Percentiles rank a stretch among this genome's conserved stretches.
Conservation (phyloP, 2,329 filamentous ascomycete genomes). For the Ilyonectria mors-panacis region DNA sequence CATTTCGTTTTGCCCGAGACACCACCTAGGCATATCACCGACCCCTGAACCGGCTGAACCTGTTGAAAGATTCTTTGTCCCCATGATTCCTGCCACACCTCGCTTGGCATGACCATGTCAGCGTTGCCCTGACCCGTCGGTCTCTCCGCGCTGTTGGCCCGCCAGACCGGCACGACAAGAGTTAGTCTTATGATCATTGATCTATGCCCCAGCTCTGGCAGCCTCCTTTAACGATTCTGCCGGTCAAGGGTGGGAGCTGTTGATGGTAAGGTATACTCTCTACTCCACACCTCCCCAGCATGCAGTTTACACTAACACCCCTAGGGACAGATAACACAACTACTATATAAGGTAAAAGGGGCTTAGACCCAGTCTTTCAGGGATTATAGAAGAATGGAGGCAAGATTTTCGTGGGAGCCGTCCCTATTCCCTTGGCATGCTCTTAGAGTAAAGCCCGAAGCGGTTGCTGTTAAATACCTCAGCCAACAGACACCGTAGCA, state of each 20-base stretch:
- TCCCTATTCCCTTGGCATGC: background rate
- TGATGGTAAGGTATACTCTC: slow-evolving; percentile 1
- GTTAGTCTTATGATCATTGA: too few relatives aligned
- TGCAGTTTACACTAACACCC: background rate
- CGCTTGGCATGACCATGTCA: too few relatives aligned
- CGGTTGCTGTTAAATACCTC: background rate
- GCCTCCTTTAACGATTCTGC: background rate
- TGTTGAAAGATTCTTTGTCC: background rate
- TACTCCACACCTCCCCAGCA: background rate
- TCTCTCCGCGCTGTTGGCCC: too few relatives aligned
- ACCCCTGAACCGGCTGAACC: background rate
- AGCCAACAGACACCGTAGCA: background rate
- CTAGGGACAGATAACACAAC: background rate
- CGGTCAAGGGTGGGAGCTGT: background rate
- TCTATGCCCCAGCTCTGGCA: background rate
- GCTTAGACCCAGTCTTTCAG: too few relatives aligned
- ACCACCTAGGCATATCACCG: background rate
- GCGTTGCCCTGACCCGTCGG: too few relatives aligned
- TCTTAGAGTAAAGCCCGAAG: slow-evolving; percentile 10
- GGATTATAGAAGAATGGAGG: too few relatives aligned
- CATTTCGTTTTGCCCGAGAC: background rate
- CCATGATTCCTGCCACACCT: background rate
- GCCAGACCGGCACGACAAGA: too few relatives aligned
- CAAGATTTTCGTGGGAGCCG: too few relatives aligned
- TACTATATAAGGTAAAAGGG: too few relatives aligned